Conservation (phyloP, 2,329 filamentous ascomycete species). For the Clarireedia hainanense region DNA sequence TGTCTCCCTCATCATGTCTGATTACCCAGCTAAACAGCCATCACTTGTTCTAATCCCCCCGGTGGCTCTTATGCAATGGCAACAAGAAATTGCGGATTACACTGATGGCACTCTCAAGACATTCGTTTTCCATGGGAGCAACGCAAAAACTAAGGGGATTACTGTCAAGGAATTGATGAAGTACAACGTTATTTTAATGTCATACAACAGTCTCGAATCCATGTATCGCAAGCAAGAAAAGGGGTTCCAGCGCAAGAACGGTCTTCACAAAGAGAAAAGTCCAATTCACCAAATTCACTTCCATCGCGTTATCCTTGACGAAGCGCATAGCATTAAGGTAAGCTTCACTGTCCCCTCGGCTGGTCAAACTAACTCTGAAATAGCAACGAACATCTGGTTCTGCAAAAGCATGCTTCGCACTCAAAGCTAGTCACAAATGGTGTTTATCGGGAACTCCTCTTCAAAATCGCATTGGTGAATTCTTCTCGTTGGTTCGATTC, state of each 20-base stretch:
- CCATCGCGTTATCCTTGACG: conserved; percentile 87
- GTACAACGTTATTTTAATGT: conserved; percentile 94
- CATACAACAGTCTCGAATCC: conserved; percentile 86
- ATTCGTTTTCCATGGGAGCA: conserved; percentile 82
- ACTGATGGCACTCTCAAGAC: conserved; percentile 87
- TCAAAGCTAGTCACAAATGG: conserved; percentile 86
- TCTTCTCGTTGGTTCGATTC: conserved; percentile 91
- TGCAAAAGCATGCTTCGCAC: conserved; percentile 87
- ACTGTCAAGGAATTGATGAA: conserved; percentile 66
- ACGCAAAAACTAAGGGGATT: conserved; percentile 72
- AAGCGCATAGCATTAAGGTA: conserved; percentile 89
- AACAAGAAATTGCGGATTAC: conserved; percentile 68
- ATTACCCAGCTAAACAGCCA: conserved; percentile 77
- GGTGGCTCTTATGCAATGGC: conserved; percentile 94
- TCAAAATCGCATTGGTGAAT: conserved; percentile 94
- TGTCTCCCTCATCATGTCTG: conserved; percentile 96
- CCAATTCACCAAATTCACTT: conserved; percentile 79
- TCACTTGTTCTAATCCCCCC: conserved; percentile 86
- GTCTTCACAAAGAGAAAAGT: conserved; percentile 71
- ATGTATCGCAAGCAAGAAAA: conserved; percentile 89
- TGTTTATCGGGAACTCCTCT: conserved; percentile 91
- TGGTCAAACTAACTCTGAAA: conserved; percentile 9
- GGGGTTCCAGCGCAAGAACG: conserved; percentile 74
- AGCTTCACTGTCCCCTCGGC: not conserved
- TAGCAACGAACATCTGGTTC: conserved; percentile 78